Evolutionary conservation across 192 early-diverging fungal species (phyloP).

Genomic region (Coemansia sp.): DNA sequence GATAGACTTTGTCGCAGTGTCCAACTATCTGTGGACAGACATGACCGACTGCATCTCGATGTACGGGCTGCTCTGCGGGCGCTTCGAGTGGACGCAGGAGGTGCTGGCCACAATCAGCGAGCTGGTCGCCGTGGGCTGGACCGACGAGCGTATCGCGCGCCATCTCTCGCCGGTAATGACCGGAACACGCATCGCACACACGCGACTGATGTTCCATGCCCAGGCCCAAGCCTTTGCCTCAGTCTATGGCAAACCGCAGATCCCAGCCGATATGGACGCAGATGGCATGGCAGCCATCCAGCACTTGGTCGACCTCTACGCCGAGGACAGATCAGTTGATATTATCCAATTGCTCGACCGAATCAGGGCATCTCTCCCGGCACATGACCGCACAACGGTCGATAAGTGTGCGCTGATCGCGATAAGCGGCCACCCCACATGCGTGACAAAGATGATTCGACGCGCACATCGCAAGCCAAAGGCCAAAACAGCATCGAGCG

Average conservation of each 20-base stretch:
- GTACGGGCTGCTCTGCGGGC: conserved; percentile 28
- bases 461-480: conserved; percentile 5
- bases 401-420: conserved; percentile 23
- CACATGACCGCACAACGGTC: conserved; percentile 3
- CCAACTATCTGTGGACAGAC: conserved; percentile 27
- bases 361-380: conserved; percentile 12
- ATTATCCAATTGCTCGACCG: conserved; percentile 11
- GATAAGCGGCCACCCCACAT: conserved; percentile 30
- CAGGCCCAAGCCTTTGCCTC: not conserved
- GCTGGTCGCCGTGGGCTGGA: conserved; percentile 18
- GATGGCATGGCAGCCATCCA: conserved; percentile 4
- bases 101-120: conserved; percentile 1
- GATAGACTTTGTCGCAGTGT: conserved; percentile 40
- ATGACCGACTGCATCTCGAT: conserved; percentile 26
- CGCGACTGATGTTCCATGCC: conserved; percentile 7
- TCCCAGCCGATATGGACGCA: conserved; percentile 11
- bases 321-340: not conserved
- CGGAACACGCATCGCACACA: conserved; percentile 1
- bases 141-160: conserved; percentile 19
- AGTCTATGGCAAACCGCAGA: not conserved
- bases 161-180: conserved; percentile 19
- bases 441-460: conserved; percentile 1
- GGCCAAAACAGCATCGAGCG: not conserved
- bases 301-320: conserved; percentile 4
- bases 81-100: conserved; percentile 21